phyloP scores from a whole-genome alignment of 495 filamentous ascomycete species.

The Neohortaea acidophila region DNA sequence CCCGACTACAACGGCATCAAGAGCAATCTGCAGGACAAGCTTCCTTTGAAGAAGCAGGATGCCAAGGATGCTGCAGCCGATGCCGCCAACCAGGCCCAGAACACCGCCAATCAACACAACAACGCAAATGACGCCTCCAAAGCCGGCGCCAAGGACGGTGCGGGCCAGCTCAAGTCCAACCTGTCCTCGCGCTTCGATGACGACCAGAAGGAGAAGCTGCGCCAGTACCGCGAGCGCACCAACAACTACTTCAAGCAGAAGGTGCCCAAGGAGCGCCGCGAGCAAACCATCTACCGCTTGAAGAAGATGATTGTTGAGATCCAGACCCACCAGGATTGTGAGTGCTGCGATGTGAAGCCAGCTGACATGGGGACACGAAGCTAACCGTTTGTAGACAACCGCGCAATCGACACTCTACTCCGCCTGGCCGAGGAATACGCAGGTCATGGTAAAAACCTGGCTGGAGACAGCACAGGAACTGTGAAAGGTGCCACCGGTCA shows the following conservation, averaged over 20 bases:
- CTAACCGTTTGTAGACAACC: conserved; percentile 52
- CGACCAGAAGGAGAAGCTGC: conserved; percentile 45
- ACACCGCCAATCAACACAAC: conserved; percentile 36
- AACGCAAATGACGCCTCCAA: conserved; percentile 37
- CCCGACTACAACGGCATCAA: conserved; percentile 51
- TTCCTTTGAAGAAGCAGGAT: conserved; percentile 38
- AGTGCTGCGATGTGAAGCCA: too few species aligned
- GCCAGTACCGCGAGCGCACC: conserved; percentile 41
- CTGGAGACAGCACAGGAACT: conserved; percentile 45
- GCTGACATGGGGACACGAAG: too few species aligned
- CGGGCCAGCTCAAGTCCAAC: conserved; percentile 35
- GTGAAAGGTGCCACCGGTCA: conserved; percentile 55
- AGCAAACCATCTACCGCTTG: conserved; percentile 79
- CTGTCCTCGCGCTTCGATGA: conserved; percentile 40
- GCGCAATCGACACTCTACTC: conserved; percentile 74
- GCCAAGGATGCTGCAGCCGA: conserved; percentile 27
- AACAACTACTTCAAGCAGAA: conserved; percentile 59
- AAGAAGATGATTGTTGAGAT: conserved; percentile 98
- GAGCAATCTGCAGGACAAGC: conserved; percentile 44
- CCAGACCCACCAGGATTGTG: conserved; percentile 80
- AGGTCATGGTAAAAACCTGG: conserved; percentile 51
- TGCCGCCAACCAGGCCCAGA: conserved; percentile 40
- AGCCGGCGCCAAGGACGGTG: conserved; percentile 35
- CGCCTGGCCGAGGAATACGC: conserved; percentile 73
- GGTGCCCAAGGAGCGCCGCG: conserved; percentile 83